Conservation (phyloP, 306 rosid species). For the Acacia crassicarpa region DNA sequence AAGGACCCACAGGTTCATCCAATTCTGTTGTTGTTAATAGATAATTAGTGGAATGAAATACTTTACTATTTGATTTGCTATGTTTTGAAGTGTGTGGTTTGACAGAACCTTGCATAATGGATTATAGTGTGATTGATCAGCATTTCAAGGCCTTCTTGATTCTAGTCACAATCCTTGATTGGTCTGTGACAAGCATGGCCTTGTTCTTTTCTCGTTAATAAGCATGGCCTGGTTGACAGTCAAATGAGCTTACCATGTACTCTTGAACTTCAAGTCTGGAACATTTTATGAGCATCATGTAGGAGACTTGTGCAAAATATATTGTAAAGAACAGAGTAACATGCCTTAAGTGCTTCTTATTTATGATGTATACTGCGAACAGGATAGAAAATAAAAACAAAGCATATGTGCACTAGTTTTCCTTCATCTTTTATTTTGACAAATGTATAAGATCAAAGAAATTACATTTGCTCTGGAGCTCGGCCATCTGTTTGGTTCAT, state of each 20-base stretch:
- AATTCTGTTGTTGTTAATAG: background rate
- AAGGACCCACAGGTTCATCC: slow-evolving; percentile 8
- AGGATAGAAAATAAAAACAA: background rate
- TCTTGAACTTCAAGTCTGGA: background rate
- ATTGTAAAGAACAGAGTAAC: background rate
- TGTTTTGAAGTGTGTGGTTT: background rate
- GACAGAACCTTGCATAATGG: background rate
- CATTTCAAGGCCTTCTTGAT: background rate
- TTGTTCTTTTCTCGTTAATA: background rate
- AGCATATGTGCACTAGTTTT: background rate
- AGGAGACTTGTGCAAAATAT: background rate
- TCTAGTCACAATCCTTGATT: background rate
- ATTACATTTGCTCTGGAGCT: background rate
- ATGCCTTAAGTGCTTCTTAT: background rate
- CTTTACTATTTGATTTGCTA: background rate
- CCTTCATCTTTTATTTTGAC: background rate
- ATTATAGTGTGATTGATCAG: background rate
- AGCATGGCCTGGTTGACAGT: background rate
- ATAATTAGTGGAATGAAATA: background rate
- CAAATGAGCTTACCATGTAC: background rate
- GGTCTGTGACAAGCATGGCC: too few species aligned
- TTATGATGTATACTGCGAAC: background rate
- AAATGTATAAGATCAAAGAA: background rate
- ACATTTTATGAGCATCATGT: background rate
- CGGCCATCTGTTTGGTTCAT: background rate